phyloP scores from a whole-genome alignment of 192 early-diverging fungal genomes.

The Rhizophagus sp. region DNA sequence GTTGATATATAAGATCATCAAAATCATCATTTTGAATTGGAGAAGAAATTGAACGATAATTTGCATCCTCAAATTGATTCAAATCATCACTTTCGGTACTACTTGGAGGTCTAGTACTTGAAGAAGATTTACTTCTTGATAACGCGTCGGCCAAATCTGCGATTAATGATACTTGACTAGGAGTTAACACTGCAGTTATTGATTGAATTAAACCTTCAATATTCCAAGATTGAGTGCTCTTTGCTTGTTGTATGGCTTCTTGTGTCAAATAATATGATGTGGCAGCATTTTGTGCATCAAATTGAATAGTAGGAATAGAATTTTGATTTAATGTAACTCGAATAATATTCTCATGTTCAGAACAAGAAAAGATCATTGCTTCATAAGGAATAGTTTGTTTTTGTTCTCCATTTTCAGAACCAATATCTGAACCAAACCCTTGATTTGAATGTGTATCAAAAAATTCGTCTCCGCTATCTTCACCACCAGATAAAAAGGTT shows the following conservation, averaged over 20 bases:
- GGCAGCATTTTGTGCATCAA: conserved; percentile 16
- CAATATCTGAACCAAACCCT: neutral
- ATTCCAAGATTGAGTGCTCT: conserved; percentile 22
- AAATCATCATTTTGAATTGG: conserved; percentile 12
- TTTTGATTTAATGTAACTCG: conserved; percentile 47
- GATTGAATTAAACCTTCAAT: conserved; percentile 25
- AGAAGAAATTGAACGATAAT: neutral
- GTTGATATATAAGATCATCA: conserved; percentile 16
- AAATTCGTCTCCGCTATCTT: conserved; percentile 38
- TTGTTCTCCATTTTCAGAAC: neutral
- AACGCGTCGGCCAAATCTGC: conserved; percentile 36
- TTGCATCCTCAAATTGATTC: neutral
- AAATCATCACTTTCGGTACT: conserved; percentile 25
- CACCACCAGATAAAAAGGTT: neutral
- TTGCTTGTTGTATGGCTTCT: conserved; percentile 30
- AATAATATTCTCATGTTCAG: conserved; percentile 47
- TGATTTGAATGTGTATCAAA: conserved; percentile 33
- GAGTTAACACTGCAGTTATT: conserved; percentile 22
- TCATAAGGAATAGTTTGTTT: conserved; percentile 33
- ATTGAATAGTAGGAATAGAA: conserved; percentile 24
- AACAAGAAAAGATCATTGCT: conserved; percentile 47
- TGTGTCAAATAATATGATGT: conserved; percentile 24
- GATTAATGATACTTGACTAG: conserved; percentile 49
- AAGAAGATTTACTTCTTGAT: neutral
- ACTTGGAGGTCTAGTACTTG: neutral